A percentile compares a stretch with the other conserved stretches of the same genome.
These are phyloP conservation scores for Fusarium austroafricanum DNA, from an alignment of 2,329 filamentous ascomycete species.

Conservation along the genomic window DNA sequence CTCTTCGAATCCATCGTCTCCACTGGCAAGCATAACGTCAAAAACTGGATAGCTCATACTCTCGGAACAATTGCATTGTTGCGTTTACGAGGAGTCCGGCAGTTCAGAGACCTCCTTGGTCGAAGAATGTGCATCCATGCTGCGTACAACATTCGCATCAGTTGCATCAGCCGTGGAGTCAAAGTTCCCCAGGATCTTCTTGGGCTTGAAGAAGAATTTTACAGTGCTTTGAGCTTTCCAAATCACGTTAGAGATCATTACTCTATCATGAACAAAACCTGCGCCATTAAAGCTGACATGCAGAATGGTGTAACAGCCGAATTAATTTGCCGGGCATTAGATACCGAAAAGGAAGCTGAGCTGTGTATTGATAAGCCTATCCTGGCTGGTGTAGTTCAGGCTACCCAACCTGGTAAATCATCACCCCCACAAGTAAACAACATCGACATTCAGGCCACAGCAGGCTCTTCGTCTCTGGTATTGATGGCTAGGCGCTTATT, in stretches of 20 bases:
- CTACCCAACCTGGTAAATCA: fast-evolving
- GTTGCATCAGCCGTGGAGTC: background rate
- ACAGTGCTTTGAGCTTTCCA: background rate
- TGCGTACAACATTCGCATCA: background rate
- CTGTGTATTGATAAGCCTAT: background rate
- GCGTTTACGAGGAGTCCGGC: background rate
- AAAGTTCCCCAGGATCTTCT: background rate
- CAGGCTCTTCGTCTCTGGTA: no score
- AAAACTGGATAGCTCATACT: background rate
- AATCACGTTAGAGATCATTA: background rate
- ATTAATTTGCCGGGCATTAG: background rate
- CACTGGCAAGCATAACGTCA: background rate
- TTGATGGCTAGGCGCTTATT: background rate
- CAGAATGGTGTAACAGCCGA: background rate
- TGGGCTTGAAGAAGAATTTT: background rate
- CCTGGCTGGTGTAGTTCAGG: background rate
- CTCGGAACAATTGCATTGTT: background rate
- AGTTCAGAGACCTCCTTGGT: background rate
- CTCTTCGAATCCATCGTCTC: background rate
- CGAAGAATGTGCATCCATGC: background rate
- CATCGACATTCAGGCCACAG: background rate
- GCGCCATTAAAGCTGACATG: background rate
- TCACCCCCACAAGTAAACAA: background rate
- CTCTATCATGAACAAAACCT: background rate
- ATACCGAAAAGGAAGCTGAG: background rate